phyloP scores from a whole-genome alignment of 805 yeast species.

The Myxozyma neotropica region DNA sequence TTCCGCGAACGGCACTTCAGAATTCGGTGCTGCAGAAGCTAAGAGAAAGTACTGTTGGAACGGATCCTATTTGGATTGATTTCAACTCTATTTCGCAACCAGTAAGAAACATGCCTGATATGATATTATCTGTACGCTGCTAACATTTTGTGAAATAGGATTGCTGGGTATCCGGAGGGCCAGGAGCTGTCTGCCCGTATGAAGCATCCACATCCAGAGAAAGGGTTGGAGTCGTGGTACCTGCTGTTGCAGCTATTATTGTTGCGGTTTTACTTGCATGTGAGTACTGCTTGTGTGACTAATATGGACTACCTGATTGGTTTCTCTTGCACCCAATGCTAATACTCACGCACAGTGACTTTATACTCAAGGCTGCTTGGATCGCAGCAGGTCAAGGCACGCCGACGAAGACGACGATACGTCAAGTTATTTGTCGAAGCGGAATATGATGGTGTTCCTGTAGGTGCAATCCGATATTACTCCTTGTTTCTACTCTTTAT shows the following conservation, averaged over 20 bases:
- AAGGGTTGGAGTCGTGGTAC: constrained; percentile 21
- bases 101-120: neutral
- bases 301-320: too few species aligned
- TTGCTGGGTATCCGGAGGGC: constrained; percentile 34
- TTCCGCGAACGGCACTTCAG: constrained; percentile 33
- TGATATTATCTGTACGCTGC: neutral
- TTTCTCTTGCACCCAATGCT: too few species aligned
- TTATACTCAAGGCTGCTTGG: constrained; percentile 24
- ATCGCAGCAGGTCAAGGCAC: constrained; percentile 26
- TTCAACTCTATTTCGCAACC: constrained; percentile 24
- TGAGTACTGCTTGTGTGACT: constrained; percentile 1
- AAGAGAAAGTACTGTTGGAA: constrained; percentile 2
- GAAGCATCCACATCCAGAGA: neutral
- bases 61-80: constrained; percentile 27
- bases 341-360: constrained; percentile 11
- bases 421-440: constrained; percentile 28
- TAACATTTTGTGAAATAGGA: neutral
- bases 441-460: constrained; percentile 34
- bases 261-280: constrained; percentile 22
- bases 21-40: constrained; percentile 22
- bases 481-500: neutral
- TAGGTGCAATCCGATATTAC: neutral
- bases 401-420: constrained; percentile 19
- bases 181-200: constrained; percentile 24
- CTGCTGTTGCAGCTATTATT: constrained; percentile 29